Conservation (phyloP, 2,329 filamentous ascomycete species). For the Davidsoniella virescens region DNA sequence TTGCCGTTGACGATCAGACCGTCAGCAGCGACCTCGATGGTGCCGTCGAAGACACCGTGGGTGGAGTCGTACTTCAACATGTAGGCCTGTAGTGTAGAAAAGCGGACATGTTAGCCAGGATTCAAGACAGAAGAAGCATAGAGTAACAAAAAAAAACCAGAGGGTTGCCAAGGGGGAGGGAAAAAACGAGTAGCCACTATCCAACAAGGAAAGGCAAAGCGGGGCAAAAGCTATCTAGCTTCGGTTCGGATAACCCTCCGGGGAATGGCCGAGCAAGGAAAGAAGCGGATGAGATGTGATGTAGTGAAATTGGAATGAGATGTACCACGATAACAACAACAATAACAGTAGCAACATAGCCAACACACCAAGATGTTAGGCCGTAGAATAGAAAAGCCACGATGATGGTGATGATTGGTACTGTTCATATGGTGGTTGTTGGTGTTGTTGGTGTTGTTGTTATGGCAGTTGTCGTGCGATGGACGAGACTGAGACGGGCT, state of each 20-base stretch:
- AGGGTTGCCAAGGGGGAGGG: background rate
- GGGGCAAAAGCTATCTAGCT: conserved; percentile 3
- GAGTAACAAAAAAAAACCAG: too few species aligned
- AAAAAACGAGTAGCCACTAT: background rate
- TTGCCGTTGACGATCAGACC: conserved; percentile 86
- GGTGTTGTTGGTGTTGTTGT: too few species aligned
- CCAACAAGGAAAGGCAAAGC: conserved; percentile 6
- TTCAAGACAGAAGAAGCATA: too few species aligned
- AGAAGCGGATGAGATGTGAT: too few species aligned
- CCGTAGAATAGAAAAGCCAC: too few species aligned
- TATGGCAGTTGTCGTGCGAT: too few species aligned
- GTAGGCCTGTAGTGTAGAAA: conserved; percentile 51
- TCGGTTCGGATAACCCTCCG: conserved; percentile 3
- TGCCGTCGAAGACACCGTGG: conserved; percentile 93
- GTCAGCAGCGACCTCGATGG: conserved; percentile 53
- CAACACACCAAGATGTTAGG: too few species aligned
- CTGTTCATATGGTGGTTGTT: too few species aligned
- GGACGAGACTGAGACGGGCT: background rate
- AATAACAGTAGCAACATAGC: background rate
- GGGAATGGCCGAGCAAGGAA: background rate
- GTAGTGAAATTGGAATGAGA: too few species aligned
- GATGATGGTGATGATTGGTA: too few species aligned
- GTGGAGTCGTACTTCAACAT: conserved; percentile 99
- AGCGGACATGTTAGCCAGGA: conserved; percentile 3
- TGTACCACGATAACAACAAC: conserved; percentile 1